Conservation (phyloP, 495 filamentous ascomycete genomes). For the Xylaria curta region DNA sequence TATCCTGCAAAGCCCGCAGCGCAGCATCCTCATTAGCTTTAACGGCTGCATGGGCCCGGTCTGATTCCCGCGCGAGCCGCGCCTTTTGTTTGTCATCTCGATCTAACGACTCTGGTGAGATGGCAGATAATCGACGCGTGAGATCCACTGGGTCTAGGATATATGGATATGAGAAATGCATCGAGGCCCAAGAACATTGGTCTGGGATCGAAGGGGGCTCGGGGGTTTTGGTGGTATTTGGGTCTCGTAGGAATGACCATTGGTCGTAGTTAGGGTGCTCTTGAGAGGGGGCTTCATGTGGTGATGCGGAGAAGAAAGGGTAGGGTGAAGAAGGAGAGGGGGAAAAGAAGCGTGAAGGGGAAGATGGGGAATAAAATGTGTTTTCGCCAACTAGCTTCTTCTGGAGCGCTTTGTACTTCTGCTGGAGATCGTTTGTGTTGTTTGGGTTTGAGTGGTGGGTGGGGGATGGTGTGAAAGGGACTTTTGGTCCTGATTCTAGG, state of each 20-base stretch:
- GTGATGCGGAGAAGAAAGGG: too few species aligned
- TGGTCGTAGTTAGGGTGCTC: slow-evolving; percentile 24
- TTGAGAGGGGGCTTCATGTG: background rate
- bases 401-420: background rate
- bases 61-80: background rate
- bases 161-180: slow-evolving; percentile 22
- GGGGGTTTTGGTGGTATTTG: background rate
- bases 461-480: too few species aligned
- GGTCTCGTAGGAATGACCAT: background rate
- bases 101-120: background rate
- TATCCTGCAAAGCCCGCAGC: background rate
- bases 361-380: background rate
- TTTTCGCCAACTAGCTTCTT: background rate
- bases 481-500: too few species aligned
- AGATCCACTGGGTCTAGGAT: background rate
- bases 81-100: background rate
- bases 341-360: background rate
- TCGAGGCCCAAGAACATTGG: slow-evolving; percentile 19
- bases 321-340: background rate
- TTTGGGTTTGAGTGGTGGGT: too few species aligned
- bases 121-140: background rate
- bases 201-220: slow-evolving; percentile 3
- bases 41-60: background rate
- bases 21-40: background rate
- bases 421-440: slow-evolving; percentile 2